Conservation (phyloP, 2,329 filamentous ascomycete species). For the Epichloe hybrida region DNA sequence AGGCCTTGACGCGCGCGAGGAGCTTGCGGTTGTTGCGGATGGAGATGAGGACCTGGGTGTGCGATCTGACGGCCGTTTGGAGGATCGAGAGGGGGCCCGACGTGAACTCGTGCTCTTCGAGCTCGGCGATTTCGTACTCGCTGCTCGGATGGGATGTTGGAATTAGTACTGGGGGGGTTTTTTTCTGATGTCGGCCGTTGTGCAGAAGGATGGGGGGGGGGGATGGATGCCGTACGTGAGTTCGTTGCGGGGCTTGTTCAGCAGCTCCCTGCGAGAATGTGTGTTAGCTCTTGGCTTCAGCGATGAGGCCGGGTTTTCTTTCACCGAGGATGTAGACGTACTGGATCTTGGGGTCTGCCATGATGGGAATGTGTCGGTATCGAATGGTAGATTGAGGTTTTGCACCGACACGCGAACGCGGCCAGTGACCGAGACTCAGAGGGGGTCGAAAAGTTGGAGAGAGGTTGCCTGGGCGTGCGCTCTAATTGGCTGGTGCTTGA, state of each 20-base stretch:
- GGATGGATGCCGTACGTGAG: slow-evolving; percentile 57
- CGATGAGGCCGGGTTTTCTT: background rate
- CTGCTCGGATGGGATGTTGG: slow-evolving; percentile 28
- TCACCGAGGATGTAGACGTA: slow-evolving; percentile 30
- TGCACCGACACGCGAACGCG: slow-evolving; percentile 11
- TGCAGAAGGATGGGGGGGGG: slow-evolving; percentile 7
- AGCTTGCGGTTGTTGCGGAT: slow-evolving; percentile 98
- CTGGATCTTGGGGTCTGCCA: slow-evolving; percentile 63
- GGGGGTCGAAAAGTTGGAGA: slow-evolving; percentile 19
- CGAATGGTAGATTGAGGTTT: slow-evolving; percentile 8
- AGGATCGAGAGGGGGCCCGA: slow-evolving; percentile 65
- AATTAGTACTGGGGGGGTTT: background rate
- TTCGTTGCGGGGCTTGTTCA: slow-evolving; percentile 77
- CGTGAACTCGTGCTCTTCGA: slow-evolving; percentile 44
- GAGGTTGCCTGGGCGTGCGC: slow-evolving; percentile 8
- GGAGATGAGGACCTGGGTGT: slow-evolving; percentile 92
- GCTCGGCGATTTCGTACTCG: slow-evolving; percentile 78
- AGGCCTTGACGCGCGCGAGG: slow-evolving; percentile 92
- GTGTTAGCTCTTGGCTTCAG: slow-evolving; percentile 15
- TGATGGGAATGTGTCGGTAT: slow-evolving; percentile 17
- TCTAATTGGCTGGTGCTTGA: slow-evolving; percentile 15
- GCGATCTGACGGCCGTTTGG: slow-evolving; percentile 87
- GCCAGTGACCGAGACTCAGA: background rate
- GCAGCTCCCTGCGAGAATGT: slow-evolving; percentile 54
- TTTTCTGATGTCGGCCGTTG: background rate